Percentiles rank a stretch among this genome's conserved stretches.
phyloP scores from a whole-genome alignment of 805 yeast species.

The Barnettozyma wickerhamii region DNA sequence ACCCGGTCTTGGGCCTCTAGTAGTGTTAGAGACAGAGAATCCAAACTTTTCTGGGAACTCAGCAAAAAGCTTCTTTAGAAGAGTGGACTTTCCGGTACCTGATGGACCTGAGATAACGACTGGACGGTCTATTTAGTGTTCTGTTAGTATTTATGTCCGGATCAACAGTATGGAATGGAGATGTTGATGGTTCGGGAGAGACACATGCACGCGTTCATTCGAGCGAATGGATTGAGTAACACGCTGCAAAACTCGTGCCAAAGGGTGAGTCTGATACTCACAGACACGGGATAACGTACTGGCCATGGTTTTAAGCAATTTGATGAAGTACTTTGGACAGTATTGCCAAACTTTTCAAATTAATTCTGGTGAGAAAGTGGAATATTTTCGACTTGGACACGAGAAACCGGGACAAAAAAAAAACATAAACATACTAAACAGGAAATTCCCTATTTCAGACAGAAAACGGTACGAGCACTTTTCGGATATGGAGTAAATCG shows the following conservation, averaged over 20 bases:
- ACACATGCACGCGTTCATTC: too few relatives aligned
- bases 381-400: too few relatives aligned
- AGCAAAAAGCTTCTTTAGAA: slow-evolving; percentile 81
- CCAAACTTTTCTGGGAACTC: slow-evolving; percentile 91
- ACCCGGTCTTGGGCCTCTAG: slow-evolving; percentile 88
- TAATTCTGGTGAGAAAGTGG: too few relatives aligned
- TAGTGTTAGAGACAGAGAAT: slow-evolving; percentile 90
- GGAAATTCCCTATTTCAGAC: background rate
- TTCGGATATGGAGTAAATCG: too few relatives aligned
- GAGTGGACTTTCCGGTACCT: slow-evolving; percentile 92
- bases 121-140: slow-evolving; percentile 55
- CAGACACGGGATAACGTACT: slow-evolving; percentile 18
- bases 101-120: slow-evolving; percentile 97
- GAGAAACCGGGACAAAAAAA: background rate
- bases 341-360: too few relatives aligned
- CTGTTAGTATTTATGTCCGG: background rate
- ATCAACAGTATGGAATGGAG: background rate
- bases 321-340: background rate
- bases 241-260: too few relatives aligned
- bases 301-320: slow-evolving; percentile 12
- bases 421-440: background rate
- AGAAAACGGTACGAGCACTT: background rate
- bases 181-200: background rate
- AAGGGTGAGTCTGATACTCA: slow-evolving; percentile 10
- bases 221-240: too few relatives aligned